phyloP scores from a whole-genome alignment of 768 basidiomycete species.

The Russula sp. region DNA sequence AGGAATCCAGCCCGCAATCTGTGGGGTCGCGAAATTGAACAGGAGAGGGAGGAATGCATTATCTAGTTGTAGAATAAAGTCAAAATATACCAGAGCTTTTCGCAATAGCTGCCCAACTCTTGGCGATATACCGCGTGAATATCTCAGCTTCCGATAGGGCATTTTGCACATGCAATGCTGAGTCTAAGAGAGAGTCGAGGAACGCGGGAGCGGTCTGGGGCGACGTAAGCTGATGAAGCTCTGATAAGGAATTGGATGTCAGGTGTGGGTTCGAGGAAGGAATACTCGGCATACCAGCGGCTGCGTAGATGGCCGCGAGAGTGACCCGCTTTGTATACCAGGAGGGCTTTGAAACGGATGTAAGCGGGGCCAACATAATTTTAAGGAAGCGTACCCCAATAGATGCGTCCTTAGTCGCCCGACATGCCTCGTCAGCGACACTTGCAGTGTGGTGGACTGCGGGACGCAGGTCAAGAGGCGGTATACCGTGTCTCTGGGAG shows the following conservation, averaged over 20 bases:
- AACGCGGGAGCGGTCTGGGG: constrained; percentile 61
- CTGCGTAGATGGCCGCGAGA: constrained; percentile 60
- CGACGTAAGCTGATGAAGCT: constrained; percentile 78
- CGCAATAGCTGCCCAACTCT: constrained; percentile 67
- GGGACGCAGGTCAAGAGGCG: constrained; percentile 53
- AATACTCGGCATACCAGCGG: constrained; percentile 46
- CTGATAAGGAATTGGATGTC: constrained; percentile 27
- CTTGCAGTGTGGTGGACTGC: constrained; percentile 52
- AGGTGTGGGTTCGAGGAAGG: background rate
- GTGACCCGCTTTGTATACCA: constrained; percentile 72
- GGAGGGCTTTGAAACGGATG: constrained; percentile 40
- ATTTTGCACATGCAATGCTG: constrained; percentile 40
- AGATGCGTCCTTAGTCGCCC: constrained; percentile 46
- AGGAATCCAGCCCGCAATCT: background rate
- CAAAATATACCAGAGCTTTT: constrained; percentile 56
- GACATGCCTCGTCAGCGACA: constrained; percentile 70
- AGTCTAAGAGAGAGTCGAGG: constrained; percentile 56
- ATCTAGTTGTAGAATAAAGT: constrained; percentile 19
- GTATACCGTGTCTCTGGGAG: constrained; percentile 43
- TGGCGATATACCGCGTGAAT: constrained; percentile 55
- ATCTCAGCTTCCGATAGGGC: constrained; percentile 47
- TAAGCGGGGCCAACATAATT: background rate
- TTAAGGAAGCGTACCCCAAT: constrained; percentile 44
- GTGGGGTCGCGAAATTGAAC: background rate
- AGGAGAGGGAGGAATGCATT: background rate